phyloP scores from a whole-genome alignment of 2,329 filamentous ascomycete genomes.

The Neoarthrinium moseri region DNA sequence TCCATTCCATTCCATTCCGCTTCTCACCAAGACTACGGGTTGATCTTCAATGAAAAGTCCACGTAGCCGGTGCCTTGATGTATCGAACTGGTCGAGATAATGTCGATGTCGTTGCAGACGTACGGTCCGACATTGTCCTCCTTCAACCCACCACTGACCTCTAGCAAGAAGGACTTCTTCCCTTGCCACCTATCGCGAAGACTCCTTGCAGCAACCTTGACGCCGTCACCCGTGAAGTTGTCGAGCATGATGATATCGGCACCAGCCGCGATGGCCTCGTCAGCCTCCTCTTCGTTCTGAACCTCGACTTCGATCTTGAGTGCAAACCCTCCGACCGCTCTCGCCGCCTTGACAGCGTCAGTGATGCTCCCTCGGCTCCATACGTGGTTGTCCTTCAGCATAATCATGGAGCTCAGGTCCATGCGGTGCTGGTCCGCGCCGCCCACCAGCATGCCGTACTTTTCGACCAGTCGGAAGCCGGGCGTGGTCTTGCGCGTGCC shows the following conservation, averaged over 20 bases:
- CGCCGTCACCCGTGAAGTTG: conserved; percentile 82
- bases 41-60: conserved; percentile 94
- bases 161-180: conserved; percentile 73
- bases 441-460: conserved; percentile 95
- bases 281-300: conserved; percentile 80
- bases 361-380: conserved; percentile 88
- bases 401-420: conserved; percentile 91
- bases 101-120: conserved; percentile 86
- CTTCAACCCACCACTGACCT: conserved; percentile 89
- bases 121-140: conserved; percentile 80
- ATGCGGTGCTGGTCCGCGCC: conserved; percentile 90
- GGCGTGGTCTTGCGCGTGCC: conserved; percentile 97
- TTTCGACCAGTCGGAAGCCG: conserved; percentile 92
- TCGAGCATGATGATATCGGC: conserved; percentile 98
- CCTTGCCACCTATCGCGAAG: conserved; percentile 81
- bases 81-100: conserved; percentile 94
- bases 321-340: conserved; percentile 81
- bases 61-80: conserved; percentile 93
- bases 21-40: conserved; percentile 28
- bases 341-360: conserved; percentile 80
- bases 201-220: conserved; percentile 70
- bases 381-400: conserved; percentile 99
- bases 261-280: conserved; percentile 86
- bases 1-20: background rate
- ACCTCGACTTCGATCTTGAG: conserved; percentile 97